phyloP scores from a whole-genome alignment of 2,329 filamentous ascomycete genomes.

The Incumbomyces delicatus region DNA sequence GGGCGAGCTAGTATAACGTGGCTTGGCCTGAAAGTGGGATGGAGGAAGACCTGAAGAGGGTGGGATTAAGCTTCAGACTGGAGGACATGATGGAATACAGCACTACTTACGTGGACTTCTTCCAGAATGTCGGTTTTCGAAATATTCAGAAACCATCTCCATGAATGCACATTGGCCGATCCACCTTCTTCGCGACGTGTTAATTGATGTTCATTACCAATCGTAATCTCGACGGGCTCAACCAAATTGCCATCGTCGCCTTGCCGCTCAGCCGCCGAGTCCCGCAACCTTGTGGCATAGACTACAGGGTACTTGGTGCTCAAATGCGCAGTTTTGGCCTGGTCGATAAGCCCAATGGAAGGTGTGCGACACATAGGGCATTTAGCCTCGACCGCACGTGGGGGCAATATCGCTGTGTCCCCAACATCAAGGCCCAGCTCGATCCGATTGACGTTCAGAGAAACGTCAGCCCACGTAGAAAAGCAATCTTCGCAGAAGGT shows the following conservation, averaged over 20 bases:
- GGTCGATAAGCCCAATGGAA: slow-evolving; percentile 12
- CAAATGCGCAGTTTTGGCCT: slow-evolving; percentile 6
- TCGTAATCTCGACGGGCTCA: slow-evolving; percentile 15
- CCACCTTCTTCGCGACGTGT: slow-evolving; percentile 8
- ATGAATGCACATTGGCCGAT: slow-evolving; percentile 17
- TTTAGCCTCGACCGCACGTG: slow-evolving; percentile 15
- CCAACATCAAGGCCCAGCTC: slow-evolving; percentile 14
- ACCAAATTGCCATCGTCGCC: slow-evolving; percentile 14
- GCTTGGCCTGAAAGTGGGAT: slow-evolving; percentile 17
- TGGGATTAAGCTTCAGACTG: too few species aligned
- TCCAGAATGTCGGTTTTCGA: slow-evolving; percentile 18
- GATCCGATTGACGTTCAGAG: slow-evolving; percentile 15
- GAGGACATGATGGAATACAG: slow-evolving; percentile 12
- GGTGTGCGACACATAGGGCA: slow-evolving; percentile 20
- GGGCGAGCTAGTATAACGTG: slow-evolving; percentile 14
- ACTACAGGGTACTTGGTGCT: slow-evolving; percentile 10
- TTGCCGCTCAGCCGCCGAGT: background rate
- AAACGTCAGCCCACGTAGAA: slow-evolving; percentile 19
- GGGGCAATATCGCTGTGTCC: slow-evolving; percentile 10
- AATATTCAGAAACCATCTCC: slow-evolving; percentile 18
- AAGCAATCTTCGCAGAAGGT: slow-evolving; percentile 18
- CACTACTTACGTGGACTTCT: slow-evolving; percentile 13
- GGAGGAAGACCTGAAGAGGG: slow-evolving; percentile 8
- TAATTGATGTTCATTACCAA: slow-evolving; percentile 18
- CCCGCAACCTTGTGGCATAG: slow-evolving; percentile 10